phyloP scores from a whole-genome alignment of 108 stramenopile species.

The Chaetoceros tenuissimus region DNA sequence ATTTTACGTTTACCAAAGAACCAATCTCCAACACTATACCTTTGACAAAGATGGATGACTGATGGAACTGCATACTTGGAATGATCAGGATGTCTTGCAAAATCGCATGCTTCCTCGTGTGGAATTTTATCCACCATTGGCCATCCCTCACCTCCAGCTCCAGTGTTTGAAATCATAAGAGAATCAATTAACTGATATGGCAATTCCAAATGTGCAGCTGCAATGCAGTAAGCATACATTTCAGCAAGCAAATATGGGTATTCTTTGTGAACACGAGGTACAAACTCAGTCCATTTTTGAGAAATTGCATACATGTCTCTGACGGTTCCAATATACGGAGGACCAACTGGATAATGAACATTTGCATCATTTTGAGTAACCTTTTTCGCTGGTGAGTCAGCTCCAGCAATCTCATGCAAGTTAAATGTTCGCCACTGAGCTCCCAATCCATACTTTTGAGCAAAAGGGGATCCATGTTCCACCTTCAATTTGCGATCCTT shows the following conservation, averaged over 20 bases:
- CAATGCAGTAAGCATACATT: conserved; percentile 72
- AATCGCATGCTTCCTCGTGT: conserved; percentile 17
- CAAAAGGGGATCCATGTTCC: conserved; percentile 69
- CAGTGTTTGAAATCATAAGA: conserved; percentile 46
- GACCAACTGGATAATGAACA: conserved; percentile 66
- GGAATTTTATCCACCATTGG: conserved; percentile 34
- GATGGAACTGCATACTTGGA: conserved; percentile 26
- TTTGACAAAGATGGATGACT: conserved; percentile 42
- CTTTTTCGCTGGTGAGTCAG: conserved; percentile 39
- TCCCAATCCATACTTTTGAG: conserved; percentile 84
- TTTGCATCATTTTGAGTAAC: conserved; percentile 31
- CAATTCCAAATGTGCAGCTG: conserved; percentile 63
- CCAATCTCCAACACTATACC: conserved; percentile 36
- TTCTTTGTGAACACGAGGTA: conserved; percentile 7
- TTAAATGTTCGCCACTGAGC: conserved; percentile 65
- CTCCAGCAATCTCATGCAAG: conserved; percentile 50
- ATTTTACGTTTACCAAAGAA: conserved; percentile 39
- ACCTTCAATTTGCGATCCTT: conserved; percentile 26
- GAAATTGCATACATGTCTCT: conserved; percentile 65
- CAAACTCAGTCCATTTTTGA: conserved; percentile 22
- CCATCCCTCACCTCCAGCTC: conserved; percentile 51
- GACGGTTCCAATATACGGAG: conserved; percentile 84
- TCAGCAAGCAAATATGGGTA: conserved; percentile 49
- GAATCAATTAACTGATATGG: conserved; percentile 47
- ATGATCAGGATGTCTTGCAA: conserved; percentile 18